These are phyloP conservation scores for Hyaloperonospora brassicae DNA, from an alignment of 352 stramenopile species.

Conservation along the genomic window DNA sequence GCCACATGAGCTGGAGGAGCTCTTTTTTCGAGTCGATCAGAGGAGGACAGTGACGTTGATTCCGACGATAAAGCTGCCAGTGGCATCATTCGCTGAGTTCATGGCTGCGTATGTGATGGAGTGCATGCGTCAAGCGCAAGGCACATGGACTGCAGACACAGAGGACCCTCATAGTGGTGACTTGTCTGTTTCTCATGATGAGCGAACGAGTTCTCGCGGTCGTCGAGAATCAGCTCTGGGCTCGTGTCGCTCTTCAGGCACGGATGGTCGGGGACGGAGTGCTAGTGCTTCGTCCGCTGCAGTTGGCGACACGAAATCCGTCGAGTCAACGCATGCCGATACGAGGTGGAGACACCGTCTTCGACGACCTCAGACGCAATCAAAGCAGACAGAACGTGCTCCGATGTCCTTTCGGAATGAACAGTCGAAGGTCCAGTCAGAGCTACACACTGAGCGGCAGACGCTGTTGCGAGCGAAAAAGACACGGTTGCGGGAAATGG, in stretches of 20 bases:
- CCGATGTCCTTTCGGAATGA: conserved; percentile 31
- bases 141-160: conserved; percentile 1
- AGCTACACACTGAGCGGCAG: conserved; percentile 40
- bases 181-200: not conserved
- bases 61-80: conserved; percentile 27
- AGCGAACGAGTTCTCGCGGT: conserved; percentile 9
- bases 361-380: conserved; percentile 13
- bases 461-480: conserved; percentile 72
- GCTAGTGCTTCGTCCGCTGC: conserved; percentile 5
- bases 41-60: conserved; percentile 30
- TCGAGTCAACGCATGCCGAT: not conserved
- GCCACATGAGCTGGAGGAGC: conserved; percentile 27
- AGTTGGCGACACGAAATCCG: conserved; percentile 11
- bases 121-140: conserved; percentile 28
- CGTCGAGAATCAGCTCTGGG: not conserved
- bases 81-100: conserved; percentile 53
- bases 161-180: conserved; percentile 2
- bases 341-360: conserved; percentile 7
- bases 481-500: conserved; percentile 66
- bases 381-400: conserved; percentile 5
- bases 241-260: not conserved
- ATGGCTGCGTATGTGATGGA: conserved; percentile 41
- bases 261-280: not conserved
- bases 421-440: conserved; percentile 56
- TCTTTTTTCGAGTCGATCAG: conserved; percentile 41